Percentiles rank a stretch among this genome's conserved stretches.
Evolutionary conservation across 2,329 filamentous ascomycete species (phyloP).

Genomic region (Cytospora schulzeri): DNA sequence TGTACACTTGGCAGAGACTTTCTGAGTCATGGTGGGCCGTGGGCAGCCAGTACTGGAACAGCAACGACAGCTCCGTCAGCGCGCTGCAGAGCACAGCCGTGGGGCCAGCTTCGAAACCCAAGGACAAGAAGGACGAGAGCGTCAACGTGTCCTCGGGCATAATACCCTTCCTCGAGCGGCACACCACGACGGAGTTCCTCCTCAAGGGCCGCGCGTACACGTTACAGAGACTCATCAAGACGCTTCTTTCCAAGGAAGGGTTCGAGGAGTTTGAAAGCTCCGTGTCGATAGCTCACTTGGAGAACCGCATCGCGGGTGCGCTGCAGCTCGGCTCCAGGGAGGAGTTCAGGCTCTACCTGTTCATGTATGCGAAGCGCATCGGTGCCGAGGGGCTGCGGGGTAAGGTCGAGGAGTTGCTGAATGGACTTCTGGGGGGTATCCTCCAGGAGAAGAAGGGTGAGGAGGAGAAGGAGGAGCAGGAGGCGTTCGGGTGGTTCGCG

Average conservation of each 20-base stretch:
- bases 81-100: slow-evolving; percentile 74
- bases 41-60: slow-evolving; percentile 98
- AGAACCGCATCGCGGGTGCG: slow-evolving; percentile 90
- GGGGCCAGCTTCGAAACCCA: slow-evolving; percentile 55
- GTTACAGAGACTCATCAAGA: slow-evolving; percentile 88
- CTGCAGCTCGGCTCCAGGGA: slow-evolving; percentile 82
- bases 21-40: slow-evolving; percentile 98
- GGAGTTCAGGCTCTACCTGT: slow-evolving; percentile 92
- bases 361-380: slow-evolving; percentile 96
- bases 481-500: slow-evolving; percentile 63
- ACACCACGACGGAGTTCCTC: slow-evolving; percentile 90
- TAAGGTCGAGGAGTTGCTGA: slow-evolving; percentile 92
- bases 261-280: slow-evolving; percentile 90
- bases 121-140: slow-evolving; percentile 49
- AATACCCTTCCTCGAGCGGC: slow-evolving; percentile 88
- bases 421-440: slow-evolving; percentile 75
- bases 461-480: slow-evolving; percentile 42
- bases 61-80: slow-evolving; percentile 85
- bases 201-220: slow-evolving; percentile 91
- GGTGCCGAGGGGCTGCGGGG: slow-evolving; percentile 83
- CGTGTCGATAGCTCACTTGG: slow-evolving; percentile 90
- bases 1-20: slow-evolving; percentile 94
- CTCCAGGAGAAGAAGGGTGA: slow-evolving; percentile 54
- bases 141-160: slow-evolving; percentile 81
- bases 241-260: slow-evolving; percentile 82